Evolutionary conservation across 768 basidiomycete species (phyloP), one percentile per base, ranked within the genome.

Genomic region (Suillus subluteus): DNA sequence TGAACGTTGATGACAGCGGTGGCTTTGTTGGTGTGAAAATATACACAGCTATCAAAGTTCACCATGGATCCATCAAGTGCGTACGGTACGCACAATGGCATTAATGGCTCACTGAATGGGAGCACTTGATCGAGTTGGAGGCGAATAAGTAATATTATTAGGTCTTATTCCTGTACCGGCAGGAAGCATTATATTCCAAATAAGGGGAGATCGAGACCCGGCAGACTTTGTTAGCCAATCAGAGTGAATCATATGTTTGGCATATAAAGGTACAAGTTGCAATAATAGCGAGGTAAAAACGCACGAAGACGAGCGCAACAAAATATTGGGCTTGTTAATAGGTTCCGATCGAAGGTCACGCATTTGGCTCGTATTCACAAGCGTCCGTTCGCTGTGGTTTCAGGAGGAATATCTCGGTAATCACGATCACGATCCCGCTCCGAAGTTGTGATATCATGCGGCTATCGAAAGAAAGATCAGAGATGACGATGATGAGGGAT

Each of bases 311-410:
- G 23, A 41, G 18, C 5, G 8, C 9, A n/a, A 16, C 37, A 38
- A 23, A 38, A 58, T 15, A 38, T 4, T 16, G 9, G 26, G 38
- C 5, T 40, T 40, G 38, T 26, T 26, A 30, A 59, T 5, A 23
- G 9, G 16, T 12, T 26, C 23, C 38, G 12, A 41, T 35, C 16
- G 23, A 26, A 32, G 7, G 40, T 15, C 23, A 40, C 15, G 5
- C 16, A 21, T 41, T 26, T 15, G 9, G 30, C 26, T 43, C 26
- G 41, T 43, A 11, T 26, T 58, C 38, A 59, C 16, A 30, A 61
- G 18, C 70, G 73, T 56, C 76, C 75, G 23, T 74, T 76, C 58
- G 64, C 46, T 18, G 70, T 69, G 2, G 72, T 69, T 55, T 68
- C 74, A 46, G 41, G 41, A 43, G 59, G 59, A 30, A 61, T 61